Conservation (phyloP, 2,329 filamentous ascomycete species). For the Bipolaris gigantea region DNA sequence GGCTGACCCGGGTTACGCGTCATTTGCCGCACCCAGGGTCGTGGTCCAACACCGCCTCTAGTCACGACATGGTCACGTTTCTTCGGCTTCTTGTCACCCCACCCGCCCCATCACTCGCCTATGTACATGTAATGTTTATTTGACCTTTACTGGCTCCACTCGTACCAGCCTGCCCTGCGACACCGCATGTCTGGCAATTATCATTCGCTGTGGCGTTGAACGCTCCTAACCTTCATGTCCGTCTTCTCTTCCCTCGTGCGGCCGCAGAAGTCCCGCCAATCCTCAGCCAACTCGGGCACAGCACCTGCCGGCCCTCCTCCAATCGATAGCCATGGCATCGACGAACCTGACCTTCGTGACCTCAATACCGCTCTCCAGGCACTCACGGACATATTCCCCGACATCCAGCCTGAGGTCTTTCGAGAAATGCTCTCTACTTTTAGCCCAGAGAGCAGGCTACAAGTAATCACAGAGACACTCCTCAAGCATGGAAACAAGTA, state of each 20-base stretch:
- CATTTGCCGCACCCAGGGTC: slow-evolving; percentile 7
- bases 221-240: slow-evolving; percentile 29
- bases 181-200: slow-evolving; percentile 10
- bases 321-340: slow-evolving; percentile 31
- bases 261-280: slow-evolving; percentile 24
- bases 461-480: slow-evolving; percentile 75
- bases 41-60: neutral
- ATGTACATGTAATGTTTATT: slow-evolving; percentile 16
- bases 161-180: neutral
- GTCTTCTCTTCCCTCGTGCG: slow-evolving; percentile 43
- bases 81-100: slow-evolving; percentile 1
- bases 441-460: slow-evolving; percentile 73
- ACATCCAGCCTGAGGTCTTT: slow-evolving; percentile 80
- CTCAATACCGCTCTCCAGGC: slow-evolving; percentile 71
- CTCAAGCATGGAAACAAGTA: slow-evolving; percentile 71
- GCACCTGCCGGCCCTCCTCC: slow-evolving; percentile 8
- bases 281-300: slow-evolving; percentile 14
- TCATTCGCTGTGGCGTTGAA: slow-evolving; percentile 8
- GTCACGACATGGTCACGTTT: slow-evolving; percentile 1
- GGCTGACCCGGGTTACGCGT: slow-evolving; percentile 21
- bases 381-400: slow-evolving; percentile 73
- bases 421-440: slow-evolving; percentile 77
- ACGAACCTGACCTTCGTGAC: slow-evolving; percentile 65
- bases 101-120: slow-evolving; percentile 4
- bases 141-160: slow-evolving; percentile 2